A percentile compares a stretch with the other conserved stretches of the same genome.
These are phyloP conservation scores for Aureobasidium zeae DNA, from an alignment of 2,329 filamentous ascomycete genomes.

Conservation along the genomic window DNA sequence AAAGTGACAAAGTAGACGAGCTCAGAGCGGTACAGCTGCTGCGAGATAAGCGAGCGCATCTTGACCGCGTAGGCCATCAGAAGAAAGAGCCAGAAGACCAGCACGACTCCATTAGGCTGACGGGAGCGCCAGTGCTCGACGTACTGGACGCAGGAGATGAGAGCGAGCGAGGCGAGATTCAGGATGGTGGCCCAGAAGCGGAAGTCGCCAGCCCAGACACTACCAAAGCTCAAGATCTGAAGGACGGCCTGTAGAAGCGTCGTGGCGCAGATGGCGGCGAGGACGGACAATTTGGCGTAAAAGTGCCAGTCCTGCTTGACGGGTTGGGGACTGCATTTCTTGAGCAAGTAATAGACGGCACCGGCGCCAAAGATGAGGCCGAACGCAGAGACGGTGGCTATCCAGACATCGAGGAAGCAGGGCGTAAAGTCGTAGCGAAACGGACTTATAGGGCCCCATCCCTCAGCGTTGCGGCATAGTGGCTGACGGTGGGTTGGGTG, in stretches of 20 bases:
- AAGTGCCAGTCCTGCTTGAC: conserved; percentile 85
- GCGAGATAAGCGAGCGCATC: conserved; percentile 73
- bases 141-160: conserved; percentile 76
- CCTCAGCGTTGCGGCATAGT: conserved; percentile 80
- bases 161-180: conserved; percentile 60
- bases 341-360: conserved; percentile 71
- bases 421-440: conserved; percentile 89
- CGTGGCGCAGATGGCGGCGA: conserved; percentile 59
- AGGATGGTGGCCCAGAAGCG: conserved; percentile 72
- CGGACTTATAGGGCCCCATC: conserved; percentile 88
- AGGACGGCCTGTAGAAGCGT: conserved; percentile 63
- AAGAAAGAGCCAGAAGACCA: conserved; percentile 89
- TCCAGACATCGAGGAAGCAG: conserved; percentile 91
- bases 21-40: conserved; percentile 57
- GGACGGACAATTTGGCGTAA: conserved; percentile 72
- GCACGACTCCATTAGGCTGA: conserved; percentile 75
- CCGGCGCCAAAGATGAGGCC: conserved; percentile 68
- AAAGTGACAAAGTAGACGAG: conserved; percentile 71
- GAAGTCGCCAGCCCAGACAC: conserved; percentile 70
- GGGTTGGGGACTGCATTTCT: conserved; percentile 55
- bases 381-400: conserved; percentile 67
- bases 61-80: conserved; percentile 71
- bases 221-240: conserved; percentile 61
- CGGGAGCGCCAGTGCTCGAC: conserved; percentile 74
- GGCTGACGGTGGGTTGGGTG: conserved; percentile 43